A percentile compares a stretch with the other conserved stretches of the same genome.
Conservation (phyloP, 2,329 filamentous ascomycete genomes). For the Calonectria pteridis region DNA sequence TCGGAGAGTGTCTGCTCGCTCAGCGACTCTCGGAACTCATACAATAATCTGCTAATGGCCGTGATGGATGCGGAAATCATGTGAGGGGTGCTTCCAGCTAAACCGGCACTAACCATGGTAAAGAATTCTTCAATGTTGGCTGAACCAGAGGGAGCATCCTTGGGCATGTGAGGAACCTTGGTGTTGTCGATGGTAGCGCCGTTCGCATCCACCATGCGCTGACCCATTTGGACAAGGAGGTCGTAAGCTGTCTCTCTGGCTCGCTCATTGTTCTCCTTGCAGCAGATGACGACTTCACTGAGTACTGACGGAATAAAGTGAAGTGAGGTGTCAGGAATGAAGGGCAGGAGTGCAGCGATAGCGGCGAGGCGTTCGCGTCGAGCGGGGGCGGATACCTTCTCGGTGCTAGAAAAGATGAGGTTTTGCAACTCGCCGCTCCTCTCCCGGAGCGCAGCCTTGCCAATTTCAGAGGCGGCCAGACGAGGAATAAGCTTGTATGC, state of each 20-base stretch:
- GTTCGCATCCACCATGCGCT: slow-evolving; percentile 76
- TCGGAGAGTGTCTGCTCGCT: slow-evolving; percentile 80
- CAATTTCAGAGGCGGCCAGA: slow-evolving; percentile 83
- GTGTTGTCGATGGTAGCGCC: slow-evolving; percentile 85
- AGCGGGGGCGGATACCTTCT: slow-evolving; percentile 88
- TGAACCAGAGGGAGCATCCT: slow-evolving; percentile 79
- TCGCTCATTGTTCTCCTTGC: slow-evolving; percentile 98
- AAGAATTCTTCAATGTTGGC: slow-evolving; percentile 95
- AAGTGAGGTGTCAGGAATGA: slow-evolving; percentile 81
- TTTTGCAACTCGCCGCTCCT: slow-evolving; percentile 83
- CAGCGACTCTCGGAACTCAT: slow-evolving; percentile 84
- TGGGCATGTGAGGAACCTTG: slow-evolving; percentile 88
- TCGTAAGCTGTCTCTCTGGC: slow-evolving; percentile 92
- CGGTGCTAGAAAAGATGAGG: slow-evolving; percentile 82
- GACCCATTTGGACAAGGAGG: slow-evolving; percentile 87
- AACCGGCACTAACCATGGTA: slow-evolving; percentile 96
- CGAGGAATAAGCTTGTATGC: slow-evolving; percentile 98
- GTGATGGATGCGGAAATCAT: slow-evolving; percentile 99
- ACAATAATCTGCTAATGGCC: slow-evolving; percentile 91
- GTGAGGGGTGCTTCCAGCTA: slow-evolving; percentile 92
- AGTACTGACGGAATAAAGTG: slow-evolving; percentile 94
- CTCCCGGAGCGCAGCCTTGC: slow-evolving; percentile 80
- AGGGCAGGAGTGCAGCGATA: slow-evolving; percentile 82
- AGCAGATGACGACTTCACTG: slow-evolving; percentile 94
- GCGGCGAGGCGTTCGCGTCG: slow-evolving; percentile 88